A percentile compares a stretch with the other conserved stretches of the same genome.
Evolutionary conservation across 1,139 yeast species (phyloP).

Genomic region (Wickerhamiella infanticola): DNA sequence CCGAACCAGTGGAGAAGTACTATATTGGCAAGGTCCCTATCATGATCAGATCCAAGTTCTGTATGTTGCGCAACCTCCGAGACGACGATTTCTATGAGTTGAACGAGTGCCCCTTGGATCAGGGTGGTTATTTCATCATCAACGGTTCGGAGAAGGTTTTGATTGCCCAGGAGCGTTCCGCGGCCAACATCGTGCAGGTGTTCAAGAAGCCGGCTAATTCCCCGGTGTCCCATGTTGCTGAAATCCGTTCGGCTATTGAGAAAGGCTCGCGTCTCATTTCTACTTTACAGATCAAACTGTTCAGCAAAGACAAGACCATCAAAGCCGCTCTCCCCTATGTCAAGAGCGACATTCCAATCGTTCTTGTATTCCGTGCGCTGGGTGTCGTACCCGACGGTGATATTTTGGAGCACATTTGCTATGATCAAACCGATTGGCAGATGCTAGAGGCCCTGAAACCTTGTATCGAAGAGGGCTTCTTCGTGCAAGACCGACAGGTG

Average conservation of each 20-base stretch:
- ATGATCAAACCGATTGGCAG: conserved; percentile 97
- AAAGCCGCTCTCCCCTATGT: conserved; percentile 94
- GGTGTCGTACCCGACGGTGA: conserved; percentile 99
- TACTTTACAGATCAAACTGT: conserved; percentile 84
- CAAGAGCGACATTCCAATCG: conserved; percentile 92
- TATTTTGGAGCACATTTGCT: conserved; percentile 92
- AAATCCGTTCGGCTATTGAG: conserved; percentile 90
- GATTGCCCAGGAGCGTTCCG: conserved; percentile 96
- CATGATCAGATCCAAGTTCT: conserved; percentile 91
- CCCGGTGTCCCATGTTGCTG: conserved; percentile 91
- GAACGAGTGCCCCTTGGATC: conserved; percentile 97
- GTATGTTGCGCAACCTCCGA: conserved; percentile 82
- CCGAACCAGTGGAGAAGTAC: conserved; percentile 47
- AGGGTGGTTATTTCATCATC: conserved; percentile 97
- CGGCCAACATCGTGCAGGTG: conserved; percentile 96
- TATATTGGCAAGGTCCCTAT: conserved; percentile 95
- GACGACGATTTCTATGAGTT: conserved; percentile 90
- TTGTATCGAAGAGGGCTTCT: conserved; percentile 97
- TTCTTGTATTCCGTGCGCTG: conserved; percentile 89
- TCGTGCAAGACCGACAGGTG: conserved; percentile 94
- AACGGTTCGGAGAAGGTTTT: conserved; percentile 97
- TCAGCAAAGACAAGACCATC: conserved; percentile 71
- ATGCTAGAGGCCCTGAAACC: conserved; percentile 99
- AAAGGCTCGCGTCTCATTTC: conserved; percentile 92
- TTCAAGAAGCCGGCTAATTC: conserved; percentile 96